These are phyloP conservation scores for Orbilia ellipsospora DNA, from an alignment of 2,329 filamentous ascomycete species.

Conservation along the genomic window DNA sequence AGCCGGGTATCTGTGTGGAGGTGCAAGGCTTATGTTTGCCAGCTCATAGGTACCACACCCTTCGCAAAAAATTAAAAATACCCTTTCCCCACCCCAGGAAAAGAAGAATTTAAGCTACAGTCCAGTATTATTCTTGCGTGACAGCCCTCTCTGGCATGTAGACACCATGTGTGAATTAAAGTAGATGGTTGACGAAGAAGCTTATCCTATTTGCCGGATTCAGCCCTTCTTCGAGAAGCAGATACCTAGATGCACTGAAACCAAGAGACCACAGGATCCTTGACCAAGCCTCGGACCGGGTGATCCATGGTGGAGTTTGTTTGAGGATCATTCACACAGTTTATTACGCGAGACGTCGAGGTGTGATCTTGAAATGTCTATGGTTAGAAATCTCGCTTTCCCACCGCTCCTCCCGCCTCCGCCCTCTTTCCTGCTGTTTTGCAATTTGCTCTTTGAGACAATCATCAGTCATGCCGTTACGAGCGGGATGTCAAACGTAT, in stretches of 20 bases:
- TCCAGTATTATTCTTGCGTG: slow-evolving; percentile 33
- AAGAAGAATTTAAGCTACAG: slow-evolving; percentile 49
- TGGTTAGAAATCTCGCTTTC: slow-evolving; percentile 41
- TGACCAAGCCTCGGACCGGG: slow-evolving; percentile 53
- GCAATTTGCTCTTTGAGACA: slow-evolving; percentile 28
- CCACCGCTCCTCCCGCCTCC: slow-evolving; percentile 20
- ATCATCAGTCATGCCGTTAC: slow-evolving; percentile 47
- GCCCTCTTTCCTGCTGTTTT: slow-evolving; percentile 20
- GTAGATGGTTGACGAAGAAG: slow-evolving; percentile 34
- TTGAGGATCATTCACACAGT: slow-evolving; percentile 49
- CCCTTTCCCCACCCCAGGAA: slow-evolving; percentile 38
- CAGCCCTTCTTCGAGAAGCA: slow-evolving; percentile 53
- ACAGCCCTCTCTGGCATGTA: slow-evolving; percentile 40
- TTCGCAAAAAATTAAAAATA: slow-evolving; percentile 53
- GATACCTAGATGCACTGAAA: slow-evolving; percentile 48
- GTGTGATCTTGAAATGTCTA: slow-evolving; percentile 52
- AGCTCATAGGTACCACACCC: slow-evolving; percentile 56
- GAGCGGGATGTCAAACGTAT: slow-evolving; percentile 36
- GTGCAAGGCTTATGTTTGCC: slow-evolving; percentile 55
- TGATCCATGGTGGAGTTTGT: slow-evolving; percentile 50
- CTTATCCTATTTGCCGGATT: slow-evolving; percentile 56
- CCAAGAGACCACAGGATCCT: slow-evolving; percentile 54
- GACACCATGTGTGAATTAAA: slow-evolving; percentile 10
- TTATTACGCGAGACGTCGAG: slow-evolving; percentile 48
- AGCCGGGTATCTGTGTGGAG: slow-evolving; percentile 49